Conservation (phyloP, 805 yeast genomes). For the Zygosaccharomyces lentus region DNA sequence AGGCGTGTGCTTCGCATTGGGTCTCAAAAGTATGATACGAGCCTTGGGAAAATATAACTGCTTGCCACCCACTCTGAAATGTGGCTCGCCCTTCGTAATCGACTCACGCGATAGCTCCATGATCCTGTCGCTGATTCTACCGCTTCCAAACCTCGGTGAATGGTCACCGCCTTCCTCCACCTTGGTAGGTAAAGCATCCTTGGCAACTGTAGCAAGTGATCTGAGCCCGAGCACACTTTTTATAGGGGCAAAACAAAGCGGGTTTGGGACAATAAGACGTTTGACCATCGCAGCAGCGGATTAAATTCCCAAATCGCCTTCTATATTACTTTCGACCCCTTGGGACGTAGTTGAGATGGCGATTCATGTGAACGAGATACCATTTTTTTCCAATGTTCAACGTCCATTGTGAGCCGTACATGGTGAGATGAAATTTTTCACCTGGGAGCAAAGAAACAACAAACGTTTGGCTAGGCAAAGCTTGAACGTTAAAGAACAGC, state of each 20-base stretch:
- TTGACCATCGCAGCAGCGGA: slow-evolving; percentile 1
- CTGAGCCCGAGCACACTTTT: slow-evolving; percentile 14
- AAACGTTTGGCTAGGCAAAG: background rate
- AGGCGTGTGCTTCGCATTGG: slow-evolving; percentile 95
- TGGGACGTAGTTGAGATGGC: background rate
- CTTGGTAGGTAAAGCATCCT: slow-evolving; percentile 8
- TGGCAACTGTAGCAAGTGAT: slow-evolving; percentile 32
- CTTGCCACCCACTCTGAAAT: slow-evolving; percentile 75
- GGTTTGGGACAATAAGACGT: slow-evolving; percentile 1
- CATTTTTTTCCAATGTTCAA: background rate
- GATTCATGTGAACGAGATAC: background rate
- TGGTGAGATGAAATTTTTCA: slow-evolving; percentile 12
- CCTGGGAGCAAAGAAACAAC: slow-evolving; percentile 15
- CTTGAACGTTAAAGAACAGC: slow-evolving; percentile 1
- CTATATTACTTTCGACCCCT: background rate
- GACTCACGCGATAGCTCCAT: slow-evolving; percentile 43
- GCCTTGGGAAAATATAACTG: slow-evolving; percentile 83
- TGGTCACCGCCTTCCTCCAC: slow-evolving; percentile 1
- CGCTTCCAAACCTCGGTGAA: background rate
- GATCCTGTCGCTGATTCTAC: slow-evolving; percentile 24
- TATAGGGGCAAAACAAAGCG: background rate
- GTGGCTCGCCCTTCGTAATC: slow-evolving; percentile 62
- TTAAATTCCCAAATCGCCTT: background rate
- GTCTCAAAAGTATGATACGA: slow-evolving; percentile 71
- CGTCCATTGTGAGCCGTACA: slow-evolving; percentile 4